Base-by-base conservation (phyloP, 331 rosid species). In the Acacia pycnantha region DNA sequence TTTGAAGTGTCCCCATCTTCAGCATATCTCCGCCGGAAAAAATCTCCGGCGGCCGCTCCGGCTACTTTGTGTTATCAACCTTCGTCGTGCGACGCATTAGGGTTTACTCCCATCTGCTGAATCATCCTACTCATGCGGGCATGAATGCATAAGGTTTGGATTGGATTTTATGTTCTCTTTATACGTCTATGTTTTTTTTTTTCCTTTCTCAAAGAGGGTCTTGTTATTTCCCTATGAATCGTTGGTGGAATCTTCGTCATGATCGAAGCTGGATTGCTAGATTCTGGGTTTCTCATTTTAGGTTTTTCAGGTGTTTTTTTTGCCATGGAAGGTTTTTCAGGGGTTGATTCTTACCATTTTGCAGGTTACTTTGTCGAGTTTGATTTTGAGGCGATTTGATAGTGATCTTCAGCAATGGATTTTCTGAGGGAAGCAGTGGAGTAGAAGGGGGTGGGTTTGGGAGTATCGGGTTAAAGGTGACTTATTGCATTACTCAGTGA, bases 291-390 rank as follows among this genome's bases (percentile, higher is more conserved):
- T 77, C 77, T 53, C 37, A 84, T 89, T 80, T 75, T 77, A 41
- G 43, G 72, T 81, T 29, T 24, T 46, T 13, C 70, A 2, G 19
- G 19, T 62, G 19, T 8, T 27, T 27, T 27, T 27, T 27, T 27
- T 27, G 29, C 29, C 29, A 27, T 27, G 29, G 29, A 27, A 41
- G 43, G 72, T 81, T 29, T 22, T 46, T 13, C 71, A 2, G 19
- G 21, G 29, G 10, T 8, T 27, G 15, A 12, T 29, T 64, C 8
- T 15, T 64, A 14, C 14, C 21, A 27, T 29, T 29, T 64, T 64
- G 77, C 83, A 83, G 90, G 84, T 81, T 77, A 85, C 79, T 67
- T 74, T 56, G 59, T 74, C 21, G 61, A 58, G 73, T 84, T 85
- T 5, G 74, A 53, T 69, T 81, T 79, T 78, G 54, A 43, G 81